Percentiles rank a stretch among this genome's conserved stretches.
Evolutionary conservation across 768 basidiomycete genomes (phyloP).

Genomic region (Lactarius sanguifluus): DNA sequence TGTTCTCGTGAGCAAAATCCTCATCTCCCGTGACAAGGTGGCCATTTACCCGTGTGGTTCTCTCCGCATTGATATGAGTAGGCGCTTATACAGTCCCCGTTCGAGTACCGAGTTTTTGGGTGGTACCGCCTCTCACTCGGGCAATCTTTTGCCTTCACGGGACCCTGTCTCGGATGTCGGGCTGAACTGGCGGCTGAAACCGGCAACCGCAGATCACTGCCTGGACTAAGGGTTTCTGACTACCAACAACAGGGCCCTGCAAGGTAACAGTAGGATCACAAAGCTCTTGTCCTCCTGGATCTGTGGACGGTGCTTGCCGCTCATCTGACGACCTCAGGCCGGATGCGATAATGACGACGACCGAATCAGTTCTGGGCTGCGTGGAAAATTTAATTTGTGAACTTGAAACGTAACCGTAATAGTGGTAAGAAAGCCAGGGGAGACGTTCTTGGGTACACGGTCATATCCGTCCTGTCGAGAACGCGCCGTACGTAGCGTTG

Average conservation of each 20-base stretch:
- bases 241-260: constrained; percentile 1
- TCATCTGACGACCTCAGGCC: neutral
- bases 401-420: neutral
- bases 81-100: neutral
- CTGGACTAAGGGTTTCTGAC: neutral
- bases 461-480: neutral
- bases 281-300: neutral
- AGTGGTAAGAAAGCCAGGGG: neutral
- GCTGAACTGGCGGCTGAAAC: neutral
- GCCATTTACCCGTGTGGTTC: neutral
- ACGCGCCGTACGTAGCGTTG: neutral
- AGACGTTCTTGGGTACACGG: constrained; percentile 1
- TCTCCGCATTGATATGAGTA: neutral
- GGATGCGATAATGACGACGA: neutral
- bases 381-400: neutral
- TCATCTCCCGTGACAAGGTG: neutral
- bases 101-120: neutral
- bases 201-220: neutral
- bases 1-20: neutral
- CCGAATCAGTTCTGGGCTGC: neutral
- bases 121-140: neutral
- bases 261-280: neutral
- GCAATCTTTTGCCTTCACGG: constrained; percentile 4
- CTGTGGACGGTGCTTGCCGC: neutral
- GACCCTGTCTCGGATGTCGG: constrained; percentile 2